A percentile compares a stretch with the other conserved stretches of the same genome.
phyloP scores from a whole-genome alignment of 2,329 filamentous ascomycete species.

The Byssoonygena ceratinophila region DNA sequence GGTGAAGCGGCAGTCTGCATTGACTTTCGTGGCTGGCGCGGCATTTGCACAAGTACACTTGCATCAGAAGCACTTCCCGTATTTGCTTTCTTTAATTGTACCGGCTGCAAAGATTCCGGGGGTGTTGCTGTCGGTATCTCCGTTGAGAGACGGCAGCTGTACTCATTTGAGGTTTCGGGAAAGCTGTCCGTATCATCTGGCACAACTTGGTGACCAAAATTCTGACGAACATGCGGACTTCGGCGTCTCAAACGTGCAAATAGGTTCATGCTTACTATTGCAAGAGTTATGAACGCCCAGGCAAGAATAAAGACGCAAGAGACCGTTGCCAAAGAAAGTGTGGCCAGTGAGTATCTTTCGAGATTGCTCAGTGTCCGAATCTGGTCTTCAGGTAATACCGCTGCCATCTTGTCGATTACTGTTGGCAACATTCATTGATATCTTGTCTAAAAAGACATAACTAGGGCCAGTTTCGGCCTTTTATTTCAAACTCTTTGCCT shows the following conservation, averaged over 20 bases:
- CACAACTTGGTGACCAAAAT: neutral
- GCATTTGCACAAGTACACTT: neutral
- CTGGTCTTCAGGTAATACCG: neutral
- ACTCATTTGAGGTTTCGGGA: neutral
- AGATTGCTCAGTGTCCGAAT: neutral
- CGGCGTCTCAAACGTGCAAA: neutral
- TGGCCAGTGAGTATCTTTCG: slow-evolving; percentile 1
- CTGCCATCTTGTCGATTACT: slow-evolving; percentile 1
- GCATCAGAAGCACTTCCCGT: neutral
- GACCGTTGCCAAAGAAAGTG: neutral
- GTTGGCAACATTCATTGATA: neutral
- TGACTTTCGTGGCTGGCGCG: neutral
- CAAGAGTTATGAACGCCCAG: neutral
- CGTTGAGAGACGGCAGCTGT: neutral
- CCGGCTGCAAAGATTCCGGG: neutral
- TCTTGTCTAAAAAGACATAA: too few relatives aligned
- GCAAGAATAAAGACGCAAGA: neutral
- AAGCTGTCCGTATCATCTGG: neutral
- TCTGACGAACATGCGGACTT: neutral
- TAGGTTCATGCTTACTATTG: neutral
- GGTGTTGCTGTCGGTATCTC: too few relatives aligned
- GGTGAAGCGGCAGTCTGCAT: neutral
- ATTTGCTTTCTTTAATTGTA: neutral
- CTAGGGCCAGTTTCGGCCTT: neutral
- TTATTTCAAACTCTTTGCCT: neutral